phyloP scores from a whole-genome alignment of 164 flowering plant genomes.

The Chimonanthus praecox region DNA sequence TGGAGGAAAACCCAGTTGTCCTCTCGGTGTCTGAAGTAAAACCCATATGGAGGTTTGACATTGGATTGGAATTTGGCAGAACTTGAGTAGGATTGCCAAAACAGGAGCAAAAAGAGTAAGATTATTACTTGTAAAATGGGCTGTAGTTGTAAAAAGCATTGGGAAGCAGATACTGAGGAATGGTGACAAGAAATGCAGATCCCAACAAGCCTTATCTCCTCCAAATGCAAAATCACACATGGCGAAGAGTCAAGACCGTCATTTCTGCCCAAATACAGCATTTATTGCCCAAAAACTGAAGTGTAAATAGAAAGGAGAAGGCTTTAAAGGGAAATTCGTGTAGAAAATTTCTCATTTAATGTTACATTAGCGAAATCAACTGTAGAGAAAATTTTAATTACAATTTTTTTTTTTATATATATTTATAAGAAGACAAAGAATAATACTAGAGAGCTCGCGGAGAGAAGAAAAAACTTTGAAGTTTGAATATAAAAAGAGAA shows the following conservation, averaged over 20 bases:
- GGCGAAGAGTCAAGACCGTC: not conserved
- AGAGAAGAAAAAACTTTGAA: too few species aligned
- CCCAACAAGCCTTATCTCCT: slow-evolving; percentile 12
- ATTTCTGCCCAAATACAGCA: not conserved
- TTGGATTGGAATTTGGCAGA: slow-evolving; percentile 5
- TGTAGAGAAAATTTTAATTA: too few species aligned
- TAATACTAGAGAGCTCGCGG: too few species aligned
- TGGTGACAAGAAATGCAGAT: slow-evolving; percentile 15
- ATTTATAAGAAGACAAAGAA: too few species aligned
- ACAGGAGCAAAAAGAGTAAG: not conserved
- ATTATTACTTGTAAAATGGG: not conserved
- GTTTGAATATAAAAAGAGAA: too few species aligned
- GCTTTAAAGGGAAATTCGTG: not conserved
- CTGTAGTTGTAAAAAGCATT: not conserved
- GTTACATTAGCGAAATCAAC: too few species aligned
- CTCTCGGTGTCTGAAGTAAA: not conserved
- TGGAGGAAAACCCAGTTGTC: not conserved
- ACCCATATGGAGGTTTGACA: not conserved
- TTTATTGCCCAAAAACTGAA: not conserved
- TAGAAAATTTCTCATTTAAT: too few species aligned
- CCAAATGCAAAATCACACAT: slow-evolving; percentile 3
- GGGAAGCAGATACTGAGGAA: slow-evolving; percentile 3
- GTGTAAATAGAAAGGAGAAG: not conserved
- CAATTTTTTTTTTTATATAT: too few species aligned
- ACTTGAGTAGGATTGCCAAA: not conserved